A percentile compares a stretch with the other conserved stretches of the same genome.
phyloP scores from a whole-genome alignment of 768 basidiomycete species.

The Suillus paluster region DNA sequence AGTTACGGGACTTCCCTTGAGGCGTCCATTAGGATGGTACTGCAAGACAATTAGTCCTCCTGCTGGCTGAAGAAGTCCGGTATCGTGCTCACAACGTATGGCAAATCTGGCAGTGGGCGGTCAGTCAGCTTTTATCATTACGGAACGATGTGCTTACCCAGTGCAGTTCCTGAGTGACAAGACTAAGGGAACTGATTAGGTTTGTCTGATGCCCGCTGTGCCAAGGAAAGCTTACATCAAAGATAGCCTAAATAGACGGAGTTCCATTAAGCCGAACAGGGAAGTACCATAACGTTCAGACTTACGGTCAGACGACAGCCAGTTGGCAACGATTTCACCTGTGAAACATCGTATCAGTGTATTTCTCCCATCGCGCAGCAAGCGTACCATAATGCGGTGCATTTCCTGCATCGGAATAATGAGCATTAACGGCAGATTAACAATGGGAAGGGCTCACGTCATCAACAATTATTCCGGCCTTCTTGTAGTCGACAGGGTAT shows the following conservation, averaged over 20 bases:
- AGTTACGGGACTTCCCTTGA: constrained; percentile 50
- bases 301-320: constrained; percentile 69
- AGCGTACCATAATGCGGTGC: constrained; percentile 46
- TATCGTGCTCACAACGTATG: constrained; percentile 29
- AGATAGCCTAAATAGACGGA: constrained; percentile 39
- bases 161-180: constrained; percentile 54
- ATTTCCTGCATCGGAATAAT: constrained; percentile 34
- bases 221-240: constrained; percentile 45
- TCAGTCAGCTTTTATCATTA: background rate
- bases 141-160: constrained; percentile 34
- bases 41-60: constrained; percentile 22
- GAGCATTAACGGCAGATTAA: background rate
- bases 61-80: background rate
- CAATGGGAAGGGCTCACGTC: constrained; percentile 50
- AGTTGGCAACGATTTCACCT: constrained; percentile 58
- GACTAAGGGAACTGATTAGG: constrained; percentile 32
- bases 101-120: constrained; percentile 22
- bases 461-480: constrained; percentile 77
- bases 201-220: background rate
- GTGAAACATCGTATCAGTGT: background rate
- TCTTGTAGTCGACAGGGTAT: constrained; percentile 86
- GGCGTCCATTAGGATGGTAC: constrained; percentile 64
- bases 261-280: background rate
- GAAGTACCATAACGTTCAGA: background rate
- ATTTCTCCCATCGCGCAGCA: background rate